Base-by-base conservation (phyloP, 495 filamentous ascomycete genomes). In the Penicillium robsamsonii region DNA sequence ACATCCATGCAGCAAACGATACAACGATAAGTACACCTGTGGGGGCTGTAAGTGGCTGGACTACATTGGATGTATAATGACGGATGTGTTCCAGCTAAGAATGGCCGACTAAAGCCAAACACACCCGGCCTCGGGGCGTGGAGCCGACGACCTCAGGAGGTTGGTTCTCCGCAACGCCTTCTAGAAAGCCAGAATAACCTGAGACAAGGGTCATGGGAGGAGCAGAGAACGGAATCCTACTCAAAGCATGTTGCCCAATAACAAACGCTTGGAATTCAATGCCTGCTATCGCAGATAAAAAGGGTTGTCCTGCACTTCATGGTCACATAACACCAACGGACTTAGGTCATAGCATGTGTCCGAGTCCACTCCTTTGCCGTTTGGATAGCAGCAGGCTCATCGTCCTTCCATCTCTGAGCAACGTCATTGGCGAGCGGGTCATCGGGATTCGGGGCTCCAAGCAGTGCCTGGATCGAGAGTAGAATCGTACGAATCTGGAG, bases 401-500 rank as follows among this genome's bases (percentile, higher is more conserved):
- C 87, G 59, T 96, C 91, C 75, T 97, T 96, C 94, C 94, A 98
- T 65, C 86, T 81, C 75, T 97, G 92, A n/a, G 94, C 94, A 27
- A 98, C 94, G 62, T 97, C 94, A 63, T 96, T 94, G 29, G 94
- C 94, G 40, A 98, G 81, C 12, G 94, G 94, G 68, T 98, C 94
- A 61, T 98, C 95, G 2, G 94, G 94, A 71, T 99, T 99, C 12
- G 94, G 94, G 8, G 94, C 95, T 29, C 94, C 94, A 15, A 99
- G 84, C 35, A 99, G 79, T 15, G 94, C 94, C 74, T 99, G 94
- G 68, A 99, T 99, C 18, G 92, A 96, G 31, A 99, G 85, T 3
- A 99, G 82, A 58, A 99, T 97, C 0, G 94, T 99, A 31, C 94
- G 88, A 69, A 99, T 99, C 70, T 99, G 94, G 4, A 99, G 84